Evolutionary conservation across 2,329 filamentous ascomycete genomes (phyloP).

Genomic region (Mollisiaceae sp.): DNA sequence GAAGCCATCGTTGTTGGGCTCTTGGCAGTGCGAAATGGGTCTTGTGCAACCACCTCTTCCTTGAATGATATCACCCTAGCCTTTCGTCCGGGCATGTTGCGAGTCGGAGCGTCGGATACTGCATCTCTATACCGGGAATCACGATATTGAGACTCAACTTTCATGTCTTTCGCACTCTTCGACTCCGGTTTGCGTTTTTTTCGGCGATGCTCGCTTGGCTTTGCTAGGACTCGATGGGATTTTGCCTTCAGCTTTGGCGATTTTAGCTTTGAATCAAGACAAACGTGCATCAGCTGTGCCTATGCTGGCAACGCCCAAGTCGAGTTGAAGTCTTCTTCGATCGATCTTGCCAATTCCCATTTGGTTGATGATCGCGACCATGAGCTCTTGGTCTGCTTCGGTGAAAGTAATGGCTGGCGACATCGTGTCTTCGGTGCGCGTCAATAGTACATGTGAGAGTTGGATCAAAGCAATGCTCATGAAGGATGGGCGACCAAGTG

Average conservation of each 20-base stretch:
- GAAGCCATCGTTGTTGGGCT: not conserved
- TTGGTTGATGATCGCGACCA: conserved; percentile 4
- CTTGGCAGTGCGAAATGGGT: not conserved
- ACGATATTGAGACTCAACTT: not conserved
- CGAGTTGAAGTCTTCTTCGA: not conserved
- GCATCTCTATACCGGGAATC: not conserved
- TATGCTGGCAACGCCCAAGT: not conserved
- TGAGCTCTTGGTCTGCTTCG: not conserved
- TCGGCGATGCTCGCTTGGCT: not conserved
- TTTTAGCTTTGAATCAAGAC: not conserved
- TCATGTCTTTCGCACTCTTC: not conserved
- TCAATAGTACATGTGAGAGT: not conserved
- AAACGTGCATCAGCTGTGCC: not conserved
- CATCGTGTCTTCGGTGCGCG: not conserved
- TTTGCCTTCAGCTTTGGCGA: not conserved
- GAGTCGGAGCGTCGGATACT: not conserved
- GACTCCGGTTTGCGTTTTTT: not conserved
- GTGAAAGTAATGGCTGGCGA: not conserved
- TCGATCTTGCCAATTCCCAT: not conserved
- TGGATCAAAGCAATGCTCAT: too few species aligned
- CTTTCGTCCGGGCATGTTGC: not conserved
- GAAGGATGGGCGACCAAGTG: not conserved
- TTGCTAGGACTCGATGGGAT: not conserved
- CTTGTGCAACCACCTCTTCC: not conserved
- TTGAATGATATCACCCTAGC: not conserved